Percentiles rank a stretch among this genome's conserved stretches.
Evolutionary conservation across 192 early-diverging fungal species (phyloP).

Genomic region (Coemansia sp.): DNA sequence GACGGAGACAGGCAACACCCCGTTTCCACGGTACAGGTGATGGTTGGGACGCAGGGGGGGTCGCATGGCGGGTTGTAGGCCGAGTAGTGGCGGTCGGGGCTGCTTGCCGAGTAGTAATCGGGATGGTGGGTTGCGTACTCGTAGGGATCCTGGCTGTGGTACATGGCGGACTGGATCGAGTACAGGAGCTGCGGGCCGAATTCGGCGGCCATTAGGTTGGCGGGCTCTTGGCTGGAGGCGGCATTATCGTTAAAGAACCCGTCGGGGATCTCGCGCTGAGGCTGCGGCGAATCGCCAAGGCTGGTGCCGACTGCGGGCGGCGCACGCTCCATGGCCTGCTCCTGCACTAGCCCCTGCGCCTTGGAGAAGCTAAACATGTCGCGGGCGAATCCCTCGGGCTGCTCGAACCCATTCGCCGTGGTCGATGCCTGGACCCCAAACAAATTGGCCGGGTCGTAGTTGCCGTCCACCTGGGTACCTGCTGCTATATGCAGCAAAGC

Average conservation of each 20-base stretch:
- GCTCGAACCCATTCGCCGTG: conserved; percentile 22
- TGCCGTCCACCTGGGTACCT: conserved; percentile 18
- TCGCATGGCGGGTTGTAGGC: background rate
- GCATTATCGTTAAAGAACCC: too few species aligned
- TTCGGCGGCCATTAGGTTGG: too few species aligned
- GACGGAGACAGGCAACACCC: background rate
- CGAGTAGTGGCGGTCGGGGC: background rate
- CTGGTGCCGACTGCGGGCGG: too few species aligned
- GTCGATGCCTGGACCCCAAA: too few species aligned
- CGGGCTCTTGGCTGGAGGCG: too few species aligned
- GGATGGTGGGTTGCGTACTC: too few species aligned
- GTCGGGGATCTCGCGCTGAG: too few species aligned
- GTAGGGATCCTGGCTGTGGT: background rate
- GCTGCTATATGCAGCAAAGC: conserved; percentile 7
- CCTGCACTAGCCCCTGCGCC: too few species aligned
- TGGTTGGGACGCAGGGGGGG: conserved; percentile 1
- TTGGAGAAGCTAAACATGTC: conserved; percentile 30
- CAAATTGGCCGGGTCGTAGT: conserved; percentile 18
- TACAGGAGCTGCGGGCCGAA: conserved; percentile 34
- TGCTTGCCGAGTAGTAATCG: background rate
- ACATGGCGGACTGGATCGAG: conserved; percentile 25
- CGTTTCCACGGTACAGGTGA: too few species aligned
- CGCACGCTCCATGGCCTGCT: too few species aligned
- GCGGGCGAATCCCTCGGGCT: conserved; percentile 25
- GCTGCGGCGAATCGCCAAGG: too few species aligned